phyloP scores from a whole-genome alignment of 2,329 filamentous ascomycete genomes.

The Fusarium cicatricum region DNA sequence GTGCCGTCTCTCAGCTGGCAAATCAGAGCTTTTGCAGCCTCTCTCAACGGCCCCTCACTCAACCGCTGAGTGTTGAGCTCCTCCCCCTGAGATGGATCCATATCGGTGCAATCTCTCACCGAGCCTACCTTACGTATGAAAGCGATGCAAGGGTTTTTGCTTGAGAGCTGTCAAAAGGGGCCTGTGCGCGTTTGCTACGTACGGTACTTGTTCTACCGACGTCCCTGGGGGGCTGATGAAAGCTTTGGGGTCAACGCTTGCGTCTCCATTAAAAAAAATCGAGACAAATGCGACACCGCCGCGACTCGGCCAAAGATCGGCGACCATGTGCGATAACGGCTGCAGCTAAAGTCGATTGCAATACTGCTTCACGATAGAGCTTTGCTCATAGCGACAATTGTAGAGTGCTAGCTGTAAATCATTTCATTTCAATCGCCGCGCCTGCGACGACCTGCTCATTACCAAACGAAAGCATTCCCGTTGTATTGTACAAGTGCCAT shows the following conservation, averaged over 20 bases:
- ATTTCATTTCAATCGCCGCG: conserved; percentile 38
- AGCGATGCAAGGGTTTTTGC: conserved; percentile 2
- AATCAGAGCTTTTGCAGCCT: conserved; percentile 15
- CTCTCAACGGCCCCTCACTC: conserved; percentile 30
- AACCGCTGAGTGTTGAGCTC: conserved; percentile 34
- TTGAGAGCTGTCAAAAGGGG: neutral
- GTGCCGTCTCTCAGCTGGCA: conserved; percentile 14
- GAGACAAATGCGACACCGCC: conserved; percentile 6
- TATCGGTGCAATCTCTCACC: conserved; percentile 34
- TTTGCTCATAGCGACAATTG: neutral
- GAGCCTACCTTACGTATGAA: conserved; percentile 9
- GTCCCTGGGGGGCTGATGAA: neutral
- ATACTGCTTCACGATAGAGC: neutral
- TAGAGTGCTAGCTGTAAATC: conserved; percentile 31
- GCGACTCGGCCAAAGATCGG: neutral
- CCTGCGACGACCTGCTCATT: conserved; percentile 41
- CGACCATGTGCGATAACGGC: neutral
- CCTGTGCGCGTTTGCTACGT: neutral
- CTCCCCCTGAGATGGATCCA: conserved; percentile 15
- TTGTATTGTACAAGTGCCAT: conserved; percentile 43
- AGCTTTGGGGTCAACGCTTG: conserved; percentile 28
- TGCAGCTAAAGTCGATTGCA: neutral
- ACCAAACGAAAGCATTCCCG: conserved; percentile 42
- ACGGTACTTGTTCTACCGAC: neutral
- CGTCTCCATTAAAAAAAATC: conserved; percentile 9